Evolutionary conservation across 2,329 filamentous ascomycete genomes (phyloP), one percentile per base, ranked within the genome.

Genomic region (Aspergillus sp.): DNA sequence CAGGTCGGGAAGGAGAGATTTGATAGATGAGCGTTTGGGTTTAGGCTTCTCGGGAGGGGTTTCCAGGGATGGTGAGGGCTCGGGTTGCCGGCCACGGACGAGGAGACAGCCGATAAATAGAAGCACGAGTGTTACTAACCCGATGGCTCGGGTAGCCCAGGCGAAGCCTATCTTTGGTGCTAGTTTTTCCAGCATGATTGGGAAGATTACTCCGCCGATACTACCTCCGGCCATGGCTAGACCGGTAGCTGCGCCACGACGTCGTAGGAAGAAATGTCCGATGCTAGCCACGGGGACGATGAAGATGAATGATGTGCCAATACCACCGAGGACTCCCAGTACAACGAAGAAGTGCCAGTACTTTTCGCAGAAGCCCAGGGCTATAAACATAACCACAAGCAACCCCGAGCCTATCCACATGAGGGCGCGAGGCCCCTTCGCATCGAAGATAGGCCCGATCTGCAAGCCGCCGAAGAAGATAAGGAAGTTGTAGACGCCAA

Each of bases 291-390:
- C 46, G 10, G 58, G 56, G 3, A 60, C 66, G 3, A 66, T 71
- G 22, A 68, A 66, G 37, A 71, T 54, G 49, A 72, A 61, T 0
- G 69, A 68, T 1, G 61, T 63, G 0, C 66, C 60, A 1, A 69
- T 53, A 0, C 70, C 73, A 10, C 65, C 67, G 0, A 74, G 49
- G 2, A 74, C 51, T 1, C 67, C 64, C 43, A 65, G 66, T 12
- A 62, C 66, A 1, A 74, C 54, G 4, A 74, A 55, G 50, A 74
- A 68, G 30, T 74, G 72, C 61, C 66, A 75, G 53, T 69, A 74
- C n/a, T 57, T 56, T 47, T 38, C 41, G 43, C 50, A 50, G 23
- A 53, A 50, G 2, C 53, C 53, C 3, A 52, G 7, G 5, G 39
- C 10, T 27, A 53, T 23, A 3, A 52, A 43, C 22, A 44, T 45